Evolutionary conservation across 441 rosid species (phyloP).

Genomic region (Euphorbia neoarborescens): DNA sequence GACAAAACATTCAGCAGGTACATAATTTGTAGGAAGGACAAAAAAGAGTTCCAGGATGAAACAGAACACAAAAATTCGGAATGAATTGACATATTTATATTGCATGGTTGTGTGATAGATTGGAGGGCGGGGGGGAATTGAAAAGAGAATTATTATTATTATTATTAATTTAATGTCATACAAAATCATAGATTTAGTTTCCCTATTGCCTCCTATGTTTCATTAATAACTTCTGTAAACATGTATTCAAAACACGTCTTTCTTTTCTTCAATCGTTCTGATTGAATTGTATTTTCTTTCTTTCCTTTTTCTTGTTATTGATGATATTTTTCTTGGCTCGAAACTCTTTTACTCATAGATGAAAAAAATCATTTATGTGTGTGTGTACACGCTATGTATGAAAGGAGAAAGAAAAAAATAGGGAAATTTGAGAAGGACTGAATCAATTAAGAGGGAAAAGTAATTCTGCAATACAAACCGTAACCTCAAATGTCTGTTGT

Average conservation of each 20-base stretch:
- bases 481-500: too few species aligned
- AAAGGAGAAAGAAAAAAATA: too few species aligned
- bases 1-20: conserved; percentile 15
- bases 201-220: conserved; percentile 18
- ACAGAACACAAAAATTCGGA: conserved; percentile 11
- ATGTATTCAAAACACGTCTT: conserved; percentile 7
- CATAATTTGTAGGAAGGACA: conserved; percentile 6
- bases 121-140: conserved; percentile 19
- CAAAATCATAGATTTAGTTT: conserved; percentile 17
- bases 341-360: too few species aligned
- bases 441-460: too few species aligned
- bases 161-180: conserved; percentile 19
- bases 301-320: too few species aligned
- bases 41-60: conserved; percentile 14
- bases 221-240: conserved; percentile 7
- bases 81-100: conserved; percentile 18
- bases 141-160: conserved; percentile 12
- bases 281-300: neutral
- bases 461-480: too few species aligned
- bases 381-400: too few species aligned
- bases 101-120: conserved; percentile 6
- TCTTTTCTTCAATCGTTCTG: conserved; percentile 1
- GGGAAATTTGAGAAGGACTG: too few species aligned
- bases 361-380: too few species aligned
- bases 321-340: too few species aligned